Evolutionary conservation across 176 grass and related monocot species (phyloP), one percentile per base, ranked within the genome.

Genomic region (Oryza punctata): DNA sequence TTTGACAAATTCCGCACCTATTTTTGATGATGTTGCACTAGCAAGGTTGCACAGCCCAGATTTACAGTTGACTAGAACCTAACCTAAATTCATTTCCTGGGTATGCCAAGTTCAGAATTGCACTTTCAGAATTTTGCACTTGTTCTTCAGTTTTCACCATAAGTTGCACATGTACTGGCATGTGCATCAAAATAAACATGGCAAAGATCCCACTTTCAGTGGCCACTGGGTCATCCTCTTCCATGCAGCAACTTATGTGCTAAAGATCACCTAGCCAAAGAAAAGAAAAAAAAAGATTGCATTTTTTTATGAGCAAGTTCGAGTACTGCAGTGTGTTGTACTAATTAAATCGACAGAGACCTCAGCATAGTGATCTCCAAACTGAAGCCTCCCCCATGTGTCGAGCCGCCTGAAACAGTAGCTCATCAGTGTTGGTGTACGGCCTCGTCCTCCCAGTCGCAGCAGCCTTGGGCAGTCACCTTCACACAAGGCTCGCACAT

Each of bases 301-400:
- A 80, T 75, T 71, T 80, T 52, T 23, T 21, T 65, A 71, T 81
- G 33, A 13, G 27, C 71, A 67, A 73, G 75, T 73, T 30, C 52
- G 27, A 72, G 73, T 6, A 43, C 35, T 27, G 54, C 38, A 46
- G 43, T 27, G 78, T 24, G 12, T 84, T 12, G 64, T 30, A 30
- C 50, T 70, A 50, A 38, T 70, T 26, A 70, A 77, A 52, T 71
- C n/a, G 2, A 72, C 72, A 72, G 6, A 25, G 41, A 33, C 24
- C 21, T 67, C 26, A 44, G 30, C 45, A 40, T 43, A 57, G 52
- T 57, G 52, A 50, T 87, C 79, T 26, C 15, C 16, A 49, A 29
- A 75, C 19, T 25, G 66, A 75, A 83, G 12, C 43, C 52, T 61
- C 38, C 37, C 73, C 87, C 71, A 89, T 85, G 82, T 76, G 76